A percentile compares a stretch with the other conserved stretches of the same genome.
These are phyloP conservation scores for Skeletonema potamos DNA, from an alignment of 108 stramenopile species.

Conservation along the genomic window DNA sequence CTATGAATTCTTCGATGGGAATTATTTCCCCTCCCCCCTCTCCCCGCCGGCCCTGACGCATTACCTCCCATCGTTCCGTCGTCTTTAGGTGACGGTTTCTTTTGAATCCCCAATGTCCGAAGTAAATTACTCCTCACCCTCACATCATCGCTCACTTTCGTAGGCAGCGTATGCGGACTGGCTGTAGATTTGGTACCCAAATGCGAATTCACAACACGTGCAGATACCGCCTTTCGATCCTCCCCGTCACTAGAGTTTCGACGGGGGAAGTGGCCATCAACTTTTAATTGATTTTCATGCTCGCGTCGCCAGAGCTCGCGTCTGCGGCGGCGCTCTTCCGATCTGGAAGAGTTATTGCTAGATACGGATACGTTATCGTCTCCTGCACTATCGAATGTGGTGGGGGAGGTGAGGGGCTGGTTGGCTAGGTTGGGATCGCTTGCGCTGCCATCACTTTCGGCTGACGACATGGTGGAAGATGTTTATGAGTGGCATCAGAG, in stretches of 20 bases:
- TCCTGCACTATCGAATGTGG: constrained; percentile 7
- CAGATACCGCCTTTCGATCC: constrained; percentile 15
- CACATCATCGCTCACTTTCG: constrained; percentile 34
- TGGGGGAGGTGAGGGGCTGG: not conserved
- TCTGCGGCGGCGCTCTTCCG: constrained; percentile 28
- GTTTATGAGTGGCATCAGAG: too few species aligned
- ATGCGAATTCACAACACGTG: constrained; percentile 29
- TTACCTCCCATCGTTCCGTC: not conserved
- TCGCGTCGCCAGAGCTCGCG: constrained; percentile 32
- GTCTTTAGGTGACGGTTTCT: constrained; percentile 3
- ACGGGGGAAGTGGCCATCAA: constrained; percentile 40
- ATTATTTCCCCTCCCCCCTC: not conserved
- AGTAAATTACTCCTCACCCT: constrained; percentile 40
- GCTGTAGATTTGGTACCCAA: constrained; percentile 41
- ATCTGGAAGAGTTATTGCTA: constrained; percentile 9
- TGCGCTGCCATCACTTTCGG: not conserved
- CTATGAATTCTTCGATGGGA: constrained; percentile 18
- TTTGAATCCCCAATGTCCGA: constrained; percentile 35
- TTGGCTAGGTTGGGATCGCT: not conserved
- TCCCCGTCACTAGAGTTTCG: constrained; percentile 5
- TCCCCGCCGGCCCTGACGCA: not conserved
- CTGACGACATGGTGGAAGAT: too few species aligned
- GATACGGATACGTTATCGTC: constrained; percentile 19
- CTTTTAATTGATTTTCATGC: constrained; percentile 34
- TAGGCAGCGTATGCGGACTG: constrained; percentile 33